Evolutionary conservation across 371 early-diverging fungal species (phyloP), one percentile per base, ranked within the genome.

Genomic region (Saksenaea vasiformis): DNA sequence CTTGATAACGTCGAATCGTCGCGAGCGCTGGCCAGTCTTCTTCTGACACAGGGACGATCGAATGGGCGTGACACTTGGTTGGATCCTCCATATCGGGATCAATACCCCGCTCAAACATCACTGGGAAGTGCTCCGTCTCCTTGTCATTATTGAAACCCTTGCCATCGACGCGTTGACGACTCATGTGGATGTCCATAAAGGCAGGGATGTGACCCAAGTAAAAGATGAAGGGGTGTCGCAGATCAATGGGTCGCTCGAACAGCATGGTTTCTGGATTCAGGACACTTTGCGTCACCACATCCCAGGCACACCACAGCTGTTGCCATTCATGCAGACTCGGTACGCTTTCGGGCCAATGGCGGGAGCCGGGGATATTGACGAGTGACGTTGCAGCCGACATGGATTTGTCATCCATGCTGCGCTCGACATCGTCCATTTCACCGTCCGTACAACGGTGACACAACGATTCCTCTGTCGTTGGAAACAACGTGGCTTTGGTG

Each of bases 101-200:
- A 65, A 96, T 95, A 19, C 97, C 97, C 8, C 97, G 92, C 73
- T 95, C 94, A 82, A 95, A 96, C 61, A 94, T 92, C 28, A 81
- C 78, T 4, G 89, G 79, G 74, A 82, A 96, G 8, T 66, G 47
- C 10, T 58, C 67, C 0, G 94, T 93, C 63, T 87, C 86, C 0
- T 47, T 11, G 90, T 85, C 17, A 65, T 51, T 11, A 24, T 27
- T 64, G 4, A 27, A n/a, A 37, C 61, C 64, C 38, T 79, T 78
- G 1, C 81, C 64, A 54, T 86, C 83, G 0, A 73, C 69, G 5
- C 87, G 68, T 15, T 84, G 83, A 11, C 87, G 82, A 0, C 93
- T 77, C 27, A 95, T 69, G 41, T 91, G 90, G n/a, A 91, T 90
- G 67, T 96, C 95, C 56, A 93, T 65, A 63, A 96, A 96, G 2